Evolutionary conservation across 495 filamentous ascomycete genomes (phyloP), one percentile per base, ranked within the genome.

Genomic region (Neurospora sp.): DNA sequence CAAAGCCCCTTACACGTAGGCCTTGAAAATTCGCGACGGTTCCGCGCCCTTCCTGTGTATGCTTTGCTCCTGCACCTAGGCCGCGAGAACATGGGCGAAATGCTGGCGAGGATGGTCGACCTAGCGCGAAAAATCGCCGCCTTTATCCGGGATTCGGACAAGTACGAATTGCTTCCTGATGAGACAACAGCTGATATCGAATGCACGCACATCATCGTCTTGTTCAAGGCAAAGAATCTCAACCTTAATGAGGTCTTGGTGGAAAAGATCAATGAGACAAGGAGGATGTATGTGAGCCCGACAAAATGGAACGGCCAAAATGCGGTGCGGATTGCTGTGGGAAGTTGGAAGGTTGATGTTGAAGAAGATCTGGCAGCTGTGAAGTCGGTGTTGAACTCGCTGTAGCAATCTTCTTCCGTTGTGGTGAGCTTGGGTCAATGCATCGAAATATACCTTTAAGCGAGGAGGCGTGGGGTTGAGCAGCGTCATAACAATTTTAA

Each of bases 11-110:
- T 97, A 17, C 95, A 97, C 81, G 90, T 94, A 71, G 93, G 94
- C 27, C 81, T 98, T 31, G 94, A 97, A 76, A 98, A 98, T 78
- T 97, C 94, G 7, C 87, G 94, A 45, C 89, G 95, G 17, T 96
- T 98, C 83, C 87, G 95, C 69, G 95, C 94, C 0, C 83, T 97
- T 22, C 95, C 95, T 0, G 93, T 94, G 4, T 97, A 97, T 75
- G 90, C 94, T 10, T 90, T 90, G 0, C 84, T 97, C 1, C 75
- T 90, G n/a, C 89, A 90, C 42, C 92, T 96, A 73, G 95, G 95
- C 4, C 83, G 84, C 10, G 76, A 84, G 9, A 94, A 94, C 3
- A 91, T 95, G 75, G 83, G 81, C 5, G 83, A 86, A 2, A 93
- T 97, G 86, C 84, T 97, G 12, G 81, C 88, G 69, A 87, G 88